Evolutionary conservation across 768 basidiomycete species (phyloP), one percentile per base, ranked within the genome.

Genomic region (Hirschioporus abietinus): DNA sequence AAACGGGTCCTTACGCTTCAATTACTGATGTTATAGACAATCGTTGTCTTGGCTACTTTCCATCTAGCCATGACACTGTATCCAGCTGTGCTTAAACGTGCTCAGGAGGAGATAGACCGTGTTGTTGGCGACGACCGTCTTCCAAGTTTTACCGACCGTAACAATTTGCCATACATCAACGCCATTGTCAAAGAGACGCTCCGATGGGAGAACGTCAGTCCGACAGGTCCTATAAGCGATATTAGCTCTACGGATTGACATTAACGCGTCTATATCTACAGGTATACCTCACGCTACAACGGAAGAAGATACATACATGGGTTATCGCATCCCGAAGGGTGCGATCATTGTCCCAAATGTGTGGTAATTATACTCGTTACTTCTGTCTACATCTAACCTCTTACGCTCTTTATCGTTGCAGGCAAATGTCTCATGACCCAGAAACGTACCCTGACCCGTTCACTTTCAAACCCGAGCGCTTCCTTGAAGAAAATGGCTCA

Each of bases 241-340:
- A 8, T 30, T 8, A 30, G 30, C 12, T 20, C 6, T 52, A 15
- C 20, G 20, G 42, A 12, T 6, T 52, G 42, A 15, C 62, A 59
- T 26, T 10, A 65, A 24, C 12, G 7, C 10, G 25, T 24, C 60
- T 9, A 15, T 36, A 52, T 15, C 12, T 66, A 10, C 66, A 83
- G 82, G 79, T 30, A 69, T 83, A 17, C 80, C 81, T 17, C 83
- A 83, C 67, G 72, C 73, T 26, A 76, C 78, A 12, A 76, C 64
- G 7, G 70, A 71, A 7, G 78, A 80, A 9, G 77, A 80, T 66
- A 66, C 73, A 4, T 81, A 80, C 67, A 68, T 72, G 23, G 79
- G 78, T 0, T 78, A 78, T 62, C 59, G 68, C 63, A 78, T 82
- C 52, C 79, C 79, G 0, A 76, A 75, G 66, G 76, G 76, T 1